These are phyloP conservation scores for Lyophyllum shimeji DNA, from an alignment of 768 basidiomycete genomes.

Conservation along the genomic window DNA sequence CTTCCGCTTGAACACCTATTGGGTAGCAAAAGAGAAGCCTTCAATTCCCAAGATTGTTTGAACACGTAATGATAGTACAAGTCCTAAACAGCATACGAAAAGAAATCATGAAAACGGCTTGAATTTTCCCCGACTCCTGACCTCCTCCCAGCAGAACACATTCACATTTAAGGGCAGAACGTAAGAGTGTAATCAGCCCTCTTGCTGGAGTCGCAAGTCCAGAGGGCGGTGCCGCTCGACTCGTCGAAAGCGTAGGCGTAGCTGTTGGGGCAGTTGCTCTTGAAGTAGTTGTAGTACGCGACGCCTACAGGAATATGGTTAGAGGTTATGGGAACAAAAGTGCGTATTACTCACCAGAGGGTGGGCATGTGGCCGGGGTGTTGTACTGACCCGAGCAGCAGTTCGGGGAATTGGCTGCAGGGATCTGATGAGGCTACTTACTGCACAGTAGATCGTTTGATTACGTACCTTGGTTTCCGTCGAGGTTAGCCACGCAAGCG, in stretches of 20 bases:
- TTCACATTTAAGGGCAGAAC: conserved; percentile 38
- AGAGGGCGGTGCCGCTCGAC: conserved; percentile 41
- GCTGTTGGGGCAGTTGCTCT: conserved; percentile 21
- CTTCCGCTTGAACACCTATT: no score
- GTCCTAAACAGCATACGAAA: background rate
- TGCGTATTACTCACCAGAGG: conserved; percentile 19
- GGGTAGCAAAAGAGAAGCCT: background rate
- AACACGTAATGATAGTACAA: background rate
- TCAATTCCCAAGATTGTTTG: background rate
- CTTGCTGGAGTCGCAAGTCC: conserved; percentile 42
- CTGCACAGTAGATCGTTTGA: background rate
- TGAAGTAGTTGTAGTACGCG: conserved; percentile 21
- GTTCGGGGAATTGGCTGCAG: conserved; percentile 10
- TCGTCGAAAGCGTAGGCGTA: conserved; percentile 49
- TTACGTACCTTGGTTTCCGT: conserved; percentile 21
- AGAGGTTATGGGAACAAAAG: conserved; percentile 8
- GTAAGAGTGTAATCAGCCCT: conserved; percentile 49
- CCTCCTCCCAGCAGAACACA: background rate
- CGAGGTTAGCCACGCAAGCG: conserved; percentile 37
- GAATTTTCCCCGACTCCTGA: background rate
- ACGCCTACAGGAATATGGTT: conserved; percentile 11
- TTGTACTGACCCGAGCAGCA: conserved; percentile 31
- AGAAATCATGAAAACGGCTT: background rate
- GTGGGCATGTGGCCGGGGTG: conserved; percentile 32
- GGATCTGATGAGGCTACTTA: conserved; percentile 1